phyloP scores from a whole-genome alignment of 306 rosid genomes.

The Quercus alba region DNA sequence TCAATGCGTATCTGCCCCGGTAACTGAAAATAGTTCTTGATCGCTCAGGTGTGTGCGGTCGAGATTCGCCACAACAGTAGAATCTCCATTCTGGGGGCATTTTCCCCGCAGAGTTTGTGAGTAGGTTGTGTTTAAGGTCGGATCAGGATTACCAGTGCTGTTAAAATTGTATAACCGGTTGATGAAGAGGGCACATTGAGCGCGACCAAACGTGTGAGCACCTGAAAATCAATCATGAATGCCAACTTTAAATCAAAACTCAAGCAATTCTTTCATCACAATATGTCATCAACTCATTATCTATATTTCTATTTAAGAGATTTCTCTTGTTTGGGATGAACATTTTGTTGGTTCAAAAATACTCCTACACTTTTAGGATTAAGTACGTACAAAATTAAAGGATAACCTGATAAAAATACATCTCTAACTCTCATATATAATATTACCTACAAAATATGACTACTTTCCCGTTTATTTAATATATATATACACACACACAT shows the following conservation, averaged over 20 bases:
- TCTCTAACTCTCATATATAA: no score
- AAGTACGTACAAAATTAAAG: no score
- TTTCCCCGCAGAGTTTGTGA: background rate
- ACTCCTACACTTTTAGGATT: no score
- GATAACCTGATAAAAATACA: no score
- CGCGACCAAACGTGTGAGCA: slow-evolving; percentile 27
- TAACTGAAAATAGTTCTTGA: slow-evolving; percentile 15
- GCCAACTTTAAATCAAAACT: background rate
- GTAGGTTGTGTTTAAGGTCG: slow-evolving; percentile 9
- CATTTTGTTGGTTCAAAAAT: no score
- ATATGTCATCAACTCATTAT: no score
- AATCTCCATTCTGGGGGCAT: slow-evolving; percentile 12
- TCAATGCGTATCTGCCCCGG: background rate
- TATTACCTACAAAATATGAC: no score
- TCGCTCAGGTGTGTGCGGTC: slow-evolving; percentile 12
- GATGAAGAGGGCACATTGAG: background rate
- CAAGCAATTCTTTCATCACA: background rate
- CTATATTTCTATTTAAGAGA: no score
- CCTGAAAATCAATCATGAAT: slow-evolving; percentile 1
- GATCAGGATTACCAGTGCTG: slow-evolving; percentile 4
- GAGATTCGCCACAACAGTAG: background rate
- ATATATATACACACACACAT: rapidly evolving
- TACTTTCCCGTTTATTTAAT: no score
- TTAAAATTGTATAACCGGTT: background rate
- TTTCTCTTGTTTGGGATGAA: no score